Evolutionary conservation across 2,329 filamentous ascomycete species (phyloP).

Genomic region (Helotiales sp.): DNA sequence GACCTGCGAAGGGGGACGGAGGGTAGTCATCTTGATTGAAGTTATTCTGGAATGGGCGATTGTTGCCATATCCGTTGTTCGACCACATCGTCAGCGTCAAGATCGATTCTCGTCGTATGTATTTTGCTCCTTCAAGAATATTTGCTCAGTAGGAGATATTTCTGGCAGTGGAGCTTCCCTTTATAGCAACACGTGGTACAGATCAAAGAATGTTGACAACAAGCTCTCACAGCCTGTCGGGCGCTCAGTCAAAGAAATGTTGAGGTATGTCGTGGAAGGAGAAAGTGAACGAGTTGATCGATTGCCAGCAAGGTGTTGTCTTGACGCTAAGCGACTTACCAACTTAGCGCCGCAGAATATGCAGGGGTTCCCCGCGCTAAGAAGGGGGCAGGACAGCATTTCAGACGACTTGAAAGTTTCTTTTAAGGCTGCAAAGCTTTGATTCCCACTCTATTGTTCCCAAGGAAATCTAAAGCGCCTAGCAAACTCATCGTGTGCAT

Average conservation of each 20-base stretch:
- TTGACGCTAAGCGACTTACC: conserved; percentile 3
- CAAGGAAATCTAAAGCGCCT: background rate
- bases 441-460: background rate
- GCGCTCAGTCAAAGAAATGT: background rate
- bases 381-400: background rate
- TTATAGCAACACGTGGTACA: background rate
- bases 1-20: conserved; percentile 24
- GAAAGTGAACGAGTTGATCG: background rate
- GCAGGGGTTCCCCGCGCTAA: background rate
- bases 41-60: conserved; percentile 33
- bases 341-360: background rate
- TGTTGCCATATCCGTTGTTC: conserved; percentile 36
- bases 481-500: background rate
- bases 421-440: background rate
- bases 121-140: background rate
- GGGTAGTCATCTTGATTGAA: conserved; percentile 37
- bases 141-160: background rate
- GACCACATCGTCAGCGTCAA: conserved; percentile 3
- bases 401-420: background rate
- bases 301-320: background rate
- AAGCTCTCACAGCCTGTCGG: background rate
- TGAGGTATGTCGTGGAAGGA: background rate
- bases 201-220: background rate
- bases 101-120: background rate
- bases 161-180: background rate